Evolutionary conservation across 345 rosid species (phyloP).

Genomic region (Brassica juncea): DNA sequence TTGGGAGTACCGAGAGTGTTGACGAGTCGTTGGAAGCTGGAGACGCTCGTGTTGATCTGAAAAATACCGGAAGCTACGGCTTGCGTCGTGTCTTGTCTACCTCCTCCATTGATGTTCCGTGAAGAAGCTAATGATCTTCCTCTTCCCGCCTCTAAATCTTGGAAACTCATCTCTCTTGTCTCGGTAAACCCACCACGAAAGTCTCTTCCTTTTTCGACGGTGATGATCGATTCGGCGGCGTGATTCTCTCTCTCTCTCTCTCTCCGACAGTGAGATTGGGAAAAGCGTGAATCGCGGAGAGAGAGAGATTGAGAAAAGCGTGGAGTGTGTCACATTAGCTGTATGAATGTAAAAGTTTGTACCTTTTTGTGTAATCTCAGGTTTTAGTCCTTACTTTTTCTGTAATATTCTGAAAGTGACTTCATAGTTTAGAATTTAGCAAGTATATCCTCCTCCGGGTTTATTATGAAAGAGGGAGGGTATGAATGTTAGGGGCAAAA

Average conservation of each 20-base stretch:
- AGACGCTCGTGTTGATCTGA: slow-evolving; percentile 90
- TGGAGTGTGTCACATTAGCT: slow-evolving; percentile 25
- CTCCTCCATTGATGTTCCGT: slow-evolving; percentile 37
- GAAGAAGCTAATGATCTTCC: slow-evolving; percentile 59
- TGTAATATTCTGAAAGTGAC: slow-evolving; percentile 21
- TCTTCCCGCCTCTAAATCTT: slow-evolving; percentile 74
- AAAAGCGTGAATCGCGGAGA: slow-evolving; percentile 32
- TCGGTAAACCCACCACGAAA: slow-evolving; percentile 34
- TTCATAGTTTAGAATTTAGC: slow-evolving; percentile 11
- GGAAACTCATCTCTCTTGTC: slow-evolving; percentile 70
- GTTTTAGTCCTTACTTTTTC: background rate
- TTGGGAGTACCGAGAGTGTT: slow-evolving; percentile 95
- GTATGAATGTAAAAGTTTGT: slow-evolving; percentile 1
- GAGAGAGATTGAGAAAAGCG: background rate
- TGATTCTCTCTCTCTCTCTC: slow-evolving; percentile 10
- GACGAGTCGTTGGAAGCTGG: slow-evolving; percentile 84
- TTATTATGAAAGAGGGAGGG: background rate
- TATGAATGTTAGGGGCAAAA: background rate
- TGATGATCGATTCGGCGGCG: background rate
- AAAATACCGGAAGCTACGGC: slow-evolving; percentile 90
- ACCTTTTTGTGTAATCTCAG: background rate
- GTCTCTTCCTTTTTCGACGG: background rate
- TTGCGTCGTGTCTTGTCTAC: slow-evolving; percentile 73
- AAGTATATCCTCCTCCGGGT: slow-evolving; percentile 9
- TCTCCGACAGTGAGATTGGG: slow-evolving; percentile 10